Evolutionary conservation across 768 basidiomycete species (phyloP).

Genomic region (Podaxis sp.): DNA sequence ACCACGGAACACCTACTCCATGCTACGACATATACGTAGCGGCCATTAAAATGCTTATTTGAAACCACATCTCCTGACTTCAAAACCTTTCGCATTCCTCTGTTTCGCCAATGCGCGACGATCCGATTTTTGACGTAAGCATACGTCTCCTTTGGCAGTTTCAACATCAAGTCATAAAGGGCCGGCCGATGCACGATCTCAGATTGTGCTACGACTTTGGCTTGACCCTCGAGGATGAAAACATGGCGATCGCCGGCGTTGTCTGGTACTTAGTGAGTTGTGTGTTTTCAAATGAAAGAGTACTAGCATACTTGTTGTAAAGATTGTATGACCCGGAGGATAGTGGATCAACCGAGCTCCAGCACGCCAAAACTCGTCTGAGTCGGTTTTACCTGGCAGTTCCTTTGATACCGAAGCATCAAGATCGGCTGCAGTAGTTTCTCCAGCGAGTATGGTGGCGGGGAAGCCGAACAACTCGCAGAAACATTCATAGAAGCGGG

Average conservation of each 20-base stretch:
- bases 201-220: background rate
- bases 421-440: background rate
- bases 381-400: background rate
- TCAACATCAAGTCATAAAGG: slow-evolving; percentile 4
- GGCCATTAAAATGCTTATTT: background rate
- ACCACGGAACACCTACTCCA: slow-evolving; percentile 1
- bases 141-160: background rate
- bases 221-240: slow-evolving; percentile 2
- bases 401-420: background rate
- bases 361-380: background rate
- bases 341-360: slow-evolving; percentile 1
- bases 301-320: background rate
- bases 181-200: slow-evolving; percentile 1
- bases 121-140: background rate
- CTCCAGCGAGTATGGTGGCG: background rate
- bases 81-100: background rate
- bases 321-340: slow-evolving; percentile 8
- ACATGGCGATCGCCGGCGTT: background rate
- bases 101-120: background rate
- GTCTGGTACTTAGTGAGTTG: background rate
- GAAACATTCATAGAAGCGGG: background rate
- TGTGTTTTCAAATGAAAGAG: background rate
- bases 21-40: background rate
- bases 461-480: background rate
- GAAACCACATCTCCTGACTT: background rate